These are phyloP conservation scores for Volvox africanus DNA, from an alignment of 139 green algal genomes.

Conservation along the genomic window DNA sequence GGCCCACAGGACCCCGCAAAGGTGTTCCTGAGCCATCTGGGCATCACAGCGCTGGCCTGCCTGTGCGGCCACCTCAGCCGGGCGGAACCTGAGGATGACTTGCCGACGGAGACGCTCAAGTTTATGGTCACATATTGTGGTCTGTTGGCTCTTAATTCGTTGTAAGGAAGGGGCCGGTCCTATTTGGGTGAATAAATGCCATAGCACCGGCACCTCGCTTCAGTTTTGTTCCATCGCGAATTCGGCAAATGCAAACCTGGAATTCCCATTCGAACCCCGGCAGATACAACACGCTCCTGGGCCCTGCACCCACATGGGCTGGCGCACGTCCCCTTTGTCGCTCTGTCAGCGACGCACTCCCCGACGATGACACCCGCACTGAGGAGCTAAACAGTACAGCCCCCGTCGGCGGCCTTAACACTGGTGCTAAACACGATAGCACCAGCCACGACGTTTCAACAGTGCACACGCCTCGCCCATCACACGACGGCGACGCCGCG, in stretches of 20 bases:
- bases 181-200: no score
- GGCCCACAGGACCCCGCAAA: conserved; percentile 2
- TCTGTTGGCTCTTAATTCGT: conserved; percentile 12
- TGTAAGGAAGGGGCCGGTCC: conserved; percentile 8
- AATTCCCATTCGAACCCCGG: neutral
- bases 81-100: neutral
- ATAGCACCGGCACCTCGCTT: no score
- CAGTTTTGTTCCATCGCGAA: no score
- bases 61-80: conserved; percentile 17
- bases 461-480: neutral
- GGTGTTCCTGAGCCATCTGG: conserved; percentile 23
- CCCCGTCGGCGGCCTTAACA: neutral
- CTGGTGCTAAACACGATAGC: neutral
- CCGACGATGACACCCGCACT: neutral
- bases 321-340: conserved; percentile 4
- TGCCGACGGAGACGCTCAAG: conserved; percentile 41
- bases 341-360: neutral
- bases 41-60: conserved; percentile 31
- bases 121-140: conserved; percentile 14
- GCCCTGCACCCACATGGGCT: conserved; percentile 4
- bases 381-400: neutral
- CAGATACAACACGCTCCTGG: conserved; percentile 30
- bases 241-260: no score
- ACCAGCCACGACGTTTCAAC: neutral
- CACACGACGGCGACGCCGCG: neutral